Conservation (phyloP, 108 stramenopile genomes). For the Licmophora abbreviata region DNA sequence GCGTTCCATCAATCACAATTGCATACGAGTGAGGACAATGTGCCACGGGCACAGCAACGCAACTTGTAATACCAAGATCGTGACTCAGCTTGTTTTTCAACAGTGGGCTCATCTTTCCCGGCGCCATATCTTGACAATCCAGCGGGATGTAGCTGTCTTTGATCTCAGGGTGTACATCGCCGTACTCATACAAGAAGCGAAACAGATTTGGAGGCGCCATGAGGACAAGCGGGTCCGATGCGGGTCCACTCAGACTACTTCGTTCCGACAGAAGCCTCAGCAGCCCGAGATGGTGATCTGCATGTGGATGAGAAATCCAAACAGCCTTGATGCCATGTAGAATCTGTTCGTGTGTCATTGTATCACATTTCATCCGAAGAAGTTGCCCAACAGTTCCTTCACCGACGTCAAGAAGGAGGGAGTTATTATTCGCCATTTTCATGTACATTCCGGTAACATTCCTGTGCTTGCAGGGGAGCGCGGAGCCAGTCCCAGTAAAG, state of each 20-base stretch:
- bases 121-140: conserved; percentile 57
- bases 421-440: conserved; percentile 40
- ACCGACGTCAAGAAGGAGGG: conserved; percentile 87
- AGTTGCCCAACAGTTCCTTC: conserved; percentile 95
- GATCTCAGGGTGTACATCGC: conserved; percentile 43
- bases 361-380: conserved; percentile 42
- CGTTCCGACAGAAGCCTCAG: conserved; percentile 73
- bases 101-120: conserved; percentile 12
- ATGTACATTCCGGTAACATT: conserved; percentile 92
- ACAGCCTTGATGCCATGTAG: conserved; percentile 67
- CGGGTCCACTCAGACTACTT: conserved; percentile 14
- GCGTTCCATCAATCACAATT: conserved; percentile 60
- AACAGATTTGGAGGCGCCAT: conserved; percentile 79
- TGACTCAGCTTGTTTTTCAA: conserved; percentile 27
- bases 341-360: conserved; percentile 3
- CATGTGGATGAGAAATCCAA: conserved; percentile 97
- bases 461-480: conserved; percentile 95
- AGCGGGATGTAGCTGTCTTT: conserved; percentile 49
- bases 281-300: conserved; percentile 96
- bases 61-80: conserved; percentile 44
- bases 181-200: conserved; percentile 72
- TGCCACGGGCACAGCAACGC: conserved; percentile 67
- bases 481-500: conserved; percentile 96
- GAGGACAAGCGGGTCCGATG: conserved; percentile 55
- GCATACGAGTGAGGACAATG: conserved; percentile 88